Base-by-base conservation (phyloP, 1,284 basidiomycete species). In the Sporisorium reilianum region DNA sequence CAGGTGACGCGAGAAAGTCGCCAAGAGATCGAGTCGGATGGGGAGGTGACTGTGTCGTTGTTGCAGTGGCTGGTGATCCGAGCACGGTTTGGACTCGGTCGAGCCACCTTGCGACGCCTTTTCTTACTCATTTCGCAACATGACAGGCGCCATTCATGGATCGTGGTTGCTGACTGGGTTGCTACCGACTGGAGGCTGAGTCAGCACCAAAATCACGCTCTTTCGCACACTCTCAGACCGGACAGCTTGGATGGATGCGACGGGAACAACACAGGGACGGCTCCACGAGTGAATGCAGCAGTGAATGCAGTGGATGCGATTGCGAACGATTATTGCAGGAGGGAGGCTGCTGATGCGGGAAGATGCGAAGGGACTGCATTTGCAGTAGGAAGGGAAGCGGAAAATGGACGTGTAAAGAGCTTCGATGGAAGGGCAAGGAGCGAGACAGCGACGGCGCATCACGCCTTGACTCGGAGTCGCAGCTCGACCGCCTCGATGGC, bases 401-500 rank as follows among this genome's bases (percentile, higher is more conserved):
- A 25, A 44, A 22, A 44, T 30, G 28, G 28, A 25, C 2, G 3
- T n/a, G 44, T 38, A 25, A 46, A 28, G 18, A 20, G 28, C 28
- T 4, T n/a, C n/a, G n/a, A n/a, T n/a, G n/a, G n/a, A n/a, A n/a
- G 42, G 23, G 5, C 25, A 14, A 10, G 30, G 26, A 5, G 7
- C 3, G 26, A 30, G 26, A 18, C 16, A 20, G n/a, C 2, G 50
- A 52, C 6, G n/a, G 5, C 9, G 16, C 11, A 30, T 18, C 38
- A 69, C 18, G 28, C 42, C n/a, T 49, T 53, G n/a, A 40, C 40
- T 23, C 75, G 65, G 23, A 71, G 57, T 20, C 77, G 64, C 42
- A 65, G 44, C 53, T 79, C 76, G 22, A 75, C 76, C n/a, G 62
- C 68, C 23, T 74, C 59, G 42, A 82, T 83, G 23, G 80, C 80